Percentiles rank a stretch among this genome's conserved stretches.
Evolutionary conservation across 106 monocot species (phyloP).

Genomic region (Platanthera guangdongensis): DNA sequence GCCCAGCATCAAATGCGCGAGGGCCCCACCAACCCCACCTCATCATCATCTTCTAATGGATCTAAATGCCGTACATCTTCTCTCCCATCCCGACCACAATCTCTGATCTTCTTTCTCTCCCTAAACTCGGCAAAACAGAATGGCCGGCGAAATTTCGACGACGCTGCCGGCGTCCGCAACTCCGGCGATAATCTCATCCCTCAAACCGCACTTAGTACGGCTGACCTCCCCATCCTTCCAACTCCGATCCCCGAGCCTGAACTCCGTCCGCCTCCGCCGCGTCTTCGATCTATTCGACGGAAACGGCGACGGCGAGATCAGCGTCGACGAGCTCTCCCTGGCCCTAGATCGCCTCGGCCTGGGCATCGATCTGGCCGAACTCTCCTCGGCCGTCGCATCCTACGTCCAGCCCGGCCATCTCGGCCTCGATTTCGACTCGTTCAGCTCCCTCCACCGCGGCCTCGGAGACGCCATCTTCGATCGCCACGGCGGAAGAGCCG

Average conservation of each 20-base stretch:
- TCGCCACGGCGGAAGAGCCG: background rate
- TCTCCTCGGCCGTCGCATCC: slow-evolving; percentile 13
- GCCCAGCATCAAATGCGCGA: too few relatives aligned
- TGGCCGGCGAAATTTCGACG: too few relatives aligned
- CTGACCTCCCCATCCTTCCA: slow-evolving; percentile 37
- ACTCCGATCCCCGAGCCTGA: slow-evolving; percentile 46
- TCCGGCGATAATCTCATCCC: too few relatives aligned
- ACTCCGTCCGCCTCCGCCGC: slow-evolving; percentile 51
- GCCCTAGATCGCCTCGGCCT: slow-evolving; percentile 23
- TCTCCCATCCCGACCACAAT: too few relatives aligned
- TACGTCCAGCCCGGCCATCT: slow-evolving; percentile 13
- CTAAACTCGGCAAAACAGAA: too few relatives aligned
- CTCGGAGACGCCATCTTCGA: slow-evolving; percentile 18
- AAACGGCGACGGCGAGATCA: slow-evolving; percentile 31
- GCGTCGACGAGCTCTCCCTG: background rate
- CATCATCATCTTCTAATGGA: too few relatives aligned
- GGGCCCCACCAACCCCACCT: too few relatives aligned
- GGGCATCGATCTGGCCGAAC: slow-evolving; percentile 6
- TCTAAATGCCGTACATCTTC: too few relatives aligned
- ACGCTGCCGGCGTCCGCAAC: too few relatives aligned
- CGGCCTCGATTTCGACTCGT: slow-evolving; percentile 22
- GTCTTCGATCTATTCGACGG: slow-evolving; percentile 70
- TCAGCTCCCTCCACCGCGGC: slow-evolving; percentile 12
- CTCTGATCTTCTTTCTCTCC: background rate
- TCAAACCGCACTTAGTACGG: background rate